Percentiles rank a stretch among this genome's conserved stretches.
phyloP scores from a whole-genome alignment of 768 basidiomycete species.

The Mycena galericulata region DNA sequence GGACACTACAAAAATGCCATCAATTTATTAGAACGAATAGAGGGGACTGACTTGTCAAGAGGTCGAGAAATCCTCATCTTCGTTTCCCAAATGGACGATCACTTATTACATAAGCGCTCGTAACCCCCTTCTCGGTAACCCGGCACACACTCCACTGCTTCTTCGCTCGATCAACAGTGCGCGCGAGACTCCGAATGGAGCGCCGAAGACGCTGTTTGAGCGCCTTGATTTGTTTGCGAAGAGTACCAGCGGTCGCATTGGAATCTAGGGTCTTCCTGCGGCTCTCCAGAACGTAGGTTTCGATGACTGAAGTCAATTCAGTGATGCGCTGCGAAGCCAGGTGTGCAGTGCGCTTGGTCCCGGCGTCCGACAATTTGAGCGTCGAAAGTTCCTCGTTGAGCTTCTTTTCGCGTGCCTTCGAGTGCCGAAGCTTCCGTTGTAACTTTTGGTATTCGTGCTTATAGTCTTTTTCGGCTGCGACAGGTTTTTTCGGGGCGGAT shows the following conservation, averaged over 20 bases:
- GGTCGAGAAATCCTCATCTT: too few species aligned
- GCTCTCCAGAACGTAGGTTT: neutral
- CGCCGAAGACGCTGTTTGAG: neutral
- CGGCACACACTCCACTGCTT: too few species aligned
- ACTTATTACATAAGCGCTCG: too few species aligned
- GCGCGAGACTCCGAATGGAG: neutral
- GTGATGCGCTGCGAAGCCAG: neutral
- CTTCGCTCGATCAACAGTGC: neutral
- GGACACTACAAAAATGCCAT: too few species aligned
- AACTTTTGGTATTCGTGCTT: neutral
- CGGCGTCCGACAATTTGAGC: neutral
- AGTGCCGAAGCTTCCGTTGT: neutral
- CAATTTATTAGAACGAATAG: too few species aligned
- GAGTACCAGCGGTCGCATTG: neutral
- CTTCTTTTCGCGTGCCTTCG: neutral
- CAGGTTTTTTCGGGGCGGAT: neutral
- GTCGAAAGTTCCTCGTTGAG: neutral
- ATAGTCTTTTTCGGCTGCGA: neutral
- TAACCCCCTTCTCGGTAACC: too few species aligned
- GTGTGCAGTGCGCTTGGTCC: neutral
- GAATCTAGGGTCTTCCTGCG: neutral
- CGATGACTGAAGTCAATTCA: neutral
- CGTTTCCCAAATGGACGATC: too few species aligned
- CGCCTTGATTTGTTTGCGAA: neutral
- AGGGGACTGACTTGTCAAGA: too few species aligned